These are phyloP conservation scores for Cardamine occulta DNA, from an alignment of 345 rosid genomes.

Conservation along the genomic window DNA sequence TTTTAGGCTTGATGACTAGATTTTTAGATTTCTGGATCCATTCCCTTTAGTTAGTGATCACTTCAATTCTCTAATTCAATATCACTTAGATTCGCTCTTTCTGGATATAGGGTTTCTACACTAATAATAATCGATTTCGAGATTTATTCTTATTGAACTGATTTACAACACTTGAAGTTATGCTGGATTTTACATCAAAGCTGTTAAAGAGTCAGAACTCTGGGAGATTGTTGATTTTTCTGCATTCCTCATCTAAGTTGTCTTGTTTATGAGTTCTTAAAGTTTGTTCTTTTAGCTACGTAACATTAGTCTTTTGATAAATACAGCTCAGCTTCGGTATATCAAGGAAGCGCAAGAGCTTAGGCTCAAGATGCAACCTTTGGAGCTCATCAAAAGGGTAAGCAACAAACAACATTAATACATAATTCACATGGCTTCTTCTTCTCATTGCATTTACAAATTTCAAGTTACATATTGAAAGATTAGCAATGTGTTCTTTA, in stretches of 20 bases:
- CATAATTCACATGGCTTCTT: background rate
- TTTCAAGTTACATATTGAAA: background rate
- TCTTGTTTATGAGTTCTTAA: background rate
- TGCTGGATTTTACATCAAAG: background rate
- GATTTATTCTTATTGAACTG: slow-evolving; percentile 4
- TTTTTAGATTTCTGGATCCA: slow-evolving; percentile 3
- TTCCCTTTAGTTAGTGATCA: background rate
- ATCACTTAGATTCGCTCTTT: background rate
- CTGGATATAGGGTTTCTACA: background rate
- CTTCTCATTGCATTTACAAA: background rate
- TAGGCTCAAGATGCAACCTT: slow-evolving; percentile 81
- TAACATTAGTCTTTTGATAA: background rate
- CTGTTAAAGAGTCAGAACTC: background rate
- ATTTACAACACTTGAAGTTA: background rate
- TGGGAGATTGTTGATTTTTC: background rate
- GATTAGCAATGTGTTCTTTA: background rate
- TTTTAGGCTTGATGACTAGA: slow-evolving; percentile 1
- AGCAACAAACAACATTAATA: background rate
- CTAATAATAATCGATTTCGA: background rate
- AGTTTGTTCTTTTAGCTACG: background rate
- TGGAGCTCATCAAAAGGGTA: slow-evolving; percentile 84
- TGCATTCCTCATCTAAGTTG: background rate
- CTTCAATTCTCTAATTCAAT: background rate
- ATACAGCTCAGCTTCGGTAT: slow-evolving; percentile 61
- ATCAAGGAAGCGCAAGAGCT: slow-evolving; percentile 83